Percentiles rank a stretch among this genome's conserved stretches.
Evolutionary conservation across 352 stramenopile genomes (phyloP).

Genomic region (Peronospora belbahrii): DNA sequence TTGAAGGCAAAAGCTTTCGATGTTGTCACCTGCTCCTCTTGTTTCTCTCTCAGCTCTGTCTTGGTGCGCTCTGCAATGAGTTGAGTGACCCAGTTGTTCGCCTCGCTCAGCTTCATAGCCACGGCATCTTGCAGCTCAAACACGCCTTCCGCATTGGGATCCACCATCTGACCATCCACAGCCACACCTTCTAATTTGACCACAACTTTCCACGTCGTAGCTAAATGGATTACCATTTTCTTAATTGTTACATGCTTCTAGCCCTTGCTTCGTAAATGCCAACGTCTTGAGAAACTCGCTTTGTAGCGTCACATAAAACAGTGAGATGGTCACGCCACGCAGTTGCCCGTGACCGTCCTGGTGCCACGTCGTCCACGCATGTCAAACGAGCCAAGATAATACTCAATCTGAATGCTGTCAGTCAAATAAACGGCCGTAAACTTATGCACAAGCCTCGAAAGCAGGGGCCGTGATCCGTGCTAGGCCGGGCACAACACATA

Average conservation of each 20-base stretch:
- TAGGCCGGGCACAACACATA: constrained; percentile 51
- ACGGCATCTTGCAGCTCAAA: constrained; percentile 45
- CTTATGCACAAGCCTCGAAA: constrained; percentile 49
- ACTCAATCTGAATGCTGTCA: constrained; percentile 44
- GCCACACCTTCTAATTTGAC: constrained; percentile 42
- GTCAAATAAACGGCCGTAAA: constrained; percentile 44
- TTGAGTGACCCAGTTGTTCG: constrained; percentile 26
- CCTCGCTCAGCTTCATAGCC: constrained; percentile 49
- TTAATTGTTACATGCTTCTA: constrained; percentile 36
- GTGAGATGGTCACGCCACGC: constrained; percentile 39
- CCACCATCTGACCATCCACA: constrained; percentile 34
- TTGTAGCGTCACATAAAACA: constrained; percentile 49
- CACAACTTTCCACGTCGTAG: constrained; percentile 48
- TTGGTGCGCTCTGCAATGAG: constrained; percentile 35
- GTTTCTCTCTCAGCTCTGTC: constrained; percentile 24
- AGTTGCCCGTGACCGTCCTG: constrained; percentile 10
- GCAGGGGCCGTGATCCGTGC: constrained; percentile 41
- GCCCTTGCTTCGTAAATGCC: constrained; percentile 46
- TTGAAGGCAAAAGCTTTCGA: constrained; percentile 44
- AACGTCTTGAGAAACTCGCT: constrained; percentile 46
- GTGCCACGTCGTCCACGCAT: constrained; percentile 16
- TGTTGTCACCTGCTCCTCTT: constrained; percentile 9
- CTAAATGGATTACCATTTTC: constrained; percentile 39
- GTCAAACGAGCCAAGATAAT: constrained; percentile 38
- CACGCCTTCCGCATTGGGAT: constrained; percentile 33